Evolutionary conservation across 2,329 filamentous ascomycete species (phyloP).

Genomic region (Trichoderma guizhouense): DNA sequence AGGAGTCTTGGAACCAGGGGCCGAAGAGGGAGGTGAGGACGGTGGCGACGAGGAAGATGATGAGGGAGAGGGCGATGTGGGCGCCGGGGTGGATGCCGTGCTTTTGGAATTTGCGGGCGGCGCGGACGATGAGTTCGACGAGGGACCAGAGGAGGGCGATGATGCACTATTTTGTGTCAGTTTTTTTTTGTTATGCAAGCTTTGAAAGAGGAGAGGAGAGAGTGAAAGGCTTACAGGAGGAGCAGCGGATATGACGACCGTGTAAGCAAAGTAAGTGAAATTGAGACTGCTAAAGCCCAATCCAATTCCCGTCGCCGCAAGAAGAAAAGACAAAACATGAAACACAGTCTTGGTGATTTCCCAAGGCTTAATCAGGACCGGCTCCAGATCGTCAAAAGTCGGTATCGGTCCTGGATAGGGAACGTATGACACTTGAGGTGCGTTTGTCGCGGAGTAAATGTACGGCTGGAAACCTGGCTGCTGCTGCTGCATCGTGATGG

Average conservation of each 20-base stretch:
- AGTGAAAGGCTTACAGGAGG: not conserved
- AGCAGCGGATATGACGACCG: not conserved
- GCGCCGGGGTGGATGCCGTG: slow-evolving; percentile 42
- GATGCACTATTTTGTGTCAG: slow-evolving; percentile 31
- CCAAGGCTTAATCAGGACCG: not conserved
- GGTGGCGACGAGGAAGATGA: slow-evolving; percentile 38
- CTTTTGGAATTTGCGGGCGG: slow-evolving; percentile 29
- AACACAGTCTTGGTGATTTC: not conserved
- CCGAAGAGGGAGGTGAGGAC: slow-evolving; percentile 27
- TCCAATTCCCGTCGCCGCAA: not conserved
- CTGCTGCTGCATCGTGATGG: not conserved
- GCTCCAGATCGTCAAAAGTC: not conserved
- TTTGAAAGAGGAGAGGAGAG: not conserved
- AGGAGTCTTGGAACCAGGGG: slow-evolving; percentile 17
- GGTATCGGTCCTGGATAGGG: not conserved
- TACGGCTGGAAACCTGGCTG: not conserved
- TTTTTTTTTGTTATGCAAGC: not conserved
- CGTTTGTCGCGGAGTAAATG: not conserved
- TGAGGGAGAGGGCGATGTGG: slow-evolving; percentile 41
- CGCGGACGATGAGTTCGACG: slow-evolving; percentile 38
- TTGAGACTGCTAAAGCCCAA: not conserved
- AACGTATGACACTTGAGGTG: not conserved
- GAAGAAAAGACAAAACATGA: not conserved
- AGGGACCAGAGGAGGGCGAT: slow-evolving; percentile 37
- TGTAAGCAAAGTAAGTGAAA: not conserved